Evolutionary conservation across 2,329 filamentous ascomycete species (phyloP), one percentile per base, ranked within the genome.

Genomic region (Pseudogymnoascus sp.): DNA sequence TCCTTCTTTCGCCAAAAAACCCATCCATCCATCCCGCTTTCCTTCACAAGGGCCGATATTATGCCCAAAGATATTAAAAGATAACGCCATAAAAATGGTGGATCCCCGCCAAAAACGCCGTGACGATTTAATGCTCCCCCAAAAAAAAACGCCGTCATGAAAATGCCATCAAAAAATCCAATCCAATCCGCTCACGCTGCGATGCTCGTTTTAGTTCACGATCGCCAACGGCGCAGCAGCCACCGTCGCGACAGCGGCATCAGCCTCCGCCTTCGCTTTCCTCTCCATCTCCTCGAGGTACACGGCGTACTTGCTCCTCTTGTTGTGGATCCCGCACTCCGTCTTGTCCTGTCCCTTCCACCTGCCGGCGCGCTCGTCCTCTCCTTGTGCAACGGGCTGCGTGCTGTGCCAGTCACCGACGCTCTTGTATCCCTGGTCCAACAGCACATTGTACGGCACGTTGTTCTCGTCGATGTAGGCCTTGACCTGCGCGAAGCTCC

Each of bases 271-370:
- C 53, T 71, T 70, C 38, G 62, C 62, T 69, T 73, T 73, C 68
- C 71, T 67, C 61, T 73, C 72, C 66, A 68, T 65, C 62, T 73
- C 71, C 21, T 63, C 62, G 63, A 74, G 61, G 61, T 89, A 97
- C 77, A 93, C 87, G 10, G 92, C 90, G 73, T 97, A 99, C 70
- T 92, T 88, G 64, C 91, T 96, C 76, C 93, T 88, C 78, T 95
- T 96, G 82, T 97, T 97, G 85, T 99, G 95, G 74, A 99, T 97
- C 59, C 95, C 95, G 76, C 95, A 99, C 80, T 99, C 95, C 15
- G 92, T 96, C 87, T 99, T 99, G 72, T 83, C 80, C 76, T 92
- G 89, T 66, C 95, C 95, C 83, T 96, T 97, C 95, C 95, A 99
- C 69, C 95, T 88, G 64, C 95, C 95, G 8, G 95, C 89, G 61